Evolutionary conservation across 352 stramenopile species (phyloP), one percentile per base, ranked within the genome.

Genomic region (Phytophthora tubulina): DNA sequence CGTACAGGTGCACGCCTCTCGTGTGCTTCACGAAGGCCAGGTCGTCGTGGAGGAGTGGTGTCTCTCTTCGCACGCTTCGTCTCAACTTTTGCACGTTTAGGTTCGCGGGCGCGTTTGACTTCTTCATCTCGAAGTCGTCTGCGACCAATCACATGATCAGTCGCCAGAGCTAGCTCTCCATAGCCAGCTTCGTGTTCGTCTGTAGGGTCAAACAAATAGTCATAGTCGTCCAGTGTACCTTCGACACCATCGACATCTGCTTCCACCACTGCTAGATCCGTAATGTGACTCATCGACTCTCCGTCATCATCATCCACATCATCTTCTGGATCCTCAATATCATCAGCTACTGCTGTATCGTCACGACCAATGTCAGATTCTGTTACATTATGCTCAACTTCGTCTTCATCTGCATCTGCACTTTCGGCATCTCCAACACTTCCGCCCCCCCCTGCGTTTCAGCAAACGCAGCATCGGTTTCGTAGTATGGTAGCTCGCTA

Each of bases 401-500:
- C n/a, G n/a, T n/a, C n/a, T n/a, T 21, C 8, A 7, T 42, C 5
- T 10, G 30, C 14, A 39, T 55, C 27, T 15, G 30, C 11, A 55
- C 48, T 55, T 21, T 11, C 27, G 14, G 31, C 45, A 49, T 55
- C 44, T 36, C n/a, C 15, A 45, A 49, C 57, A 46, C 46, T 38
- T 39, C 15, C 53, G 53, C n/a, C n/a, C 53, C 36, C 38, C 51
- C 27, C 57, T 65, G 42, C 57, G 57, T 65, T 65, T 46, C 57
- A 46, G 17, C 41, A 15, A 63, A 32, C 56, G 56, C 56, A 63
- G 15, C 7, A 46, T 60, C 17, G 11, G 17, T 60, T 27, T 55
- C 32, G 33, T 63, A 54, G 31, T 63, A 30, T 3, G 42, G 32
- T 1, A 49, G 15, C 6, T n/a, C n/a, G n/a, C n/a, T n/a, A n/a